These are phyloP conservation scores for Coemansia sp. DNA, from an alignment of 192 early-diverging fungal species.

Conservation along the genomic window DNA sequence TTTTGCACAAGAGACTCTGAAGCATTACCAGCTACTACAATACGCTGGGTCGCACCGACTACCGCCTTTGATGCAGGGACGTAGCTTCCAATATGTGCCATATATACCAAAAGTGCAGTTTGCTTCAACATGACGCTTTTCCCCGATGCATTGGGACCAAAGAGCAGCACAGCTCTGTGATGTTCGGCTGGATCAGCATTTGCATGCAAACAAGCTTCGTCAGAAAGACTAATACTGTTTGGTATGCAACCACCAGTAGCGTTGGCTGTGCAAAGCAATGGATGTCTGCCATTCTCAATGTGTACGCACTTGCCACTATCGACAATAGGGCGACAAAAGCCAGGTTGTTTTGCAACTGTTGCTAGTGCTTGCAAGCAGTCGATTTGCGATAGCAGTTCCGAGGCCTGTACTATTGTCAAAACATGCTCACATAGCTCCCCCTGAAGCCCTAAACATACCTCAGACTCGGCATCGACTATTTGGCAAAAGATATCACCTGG, in stretches of 20 bases:
- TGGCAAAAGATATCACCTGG: constrained; percentile 83
- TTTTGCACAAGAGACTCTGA: constrained; percentile 24
- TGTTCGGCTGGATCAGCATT: background rate
- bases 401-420: constrained; percentile 59
- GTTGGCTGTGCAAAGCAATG: constrained; percentile 55
- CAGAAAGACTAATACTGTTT: constrained; percentile 63
- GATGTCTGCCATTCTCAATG: constrained; percentile 23
- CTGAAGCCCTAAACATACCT: constrained; percentile 70
- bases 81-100: constrained; percentile 91
- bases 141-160: constrained; percentile 83
- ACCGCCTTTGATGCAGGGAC: constrained; percentile 70
- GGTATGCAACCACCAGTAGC: constrained; percentile 64
- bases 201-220: constrained; percentile 12
- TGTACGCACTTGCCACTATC: constrained; percentile 16
- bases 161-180: constrained; percentile 61
- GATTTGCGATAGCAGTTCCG: constrained; percentile 27
- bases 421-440: constrained; percentile 58
- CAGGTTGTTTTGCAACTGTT: constrained; percentile 8
- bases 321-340: constrained; percentile 24
- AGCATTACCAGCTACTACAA: constrained; percentile 58
- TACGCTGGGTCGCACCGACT: constrained; percentile 75
- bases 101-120: constrained; percentile 72
- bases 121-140: constrained; percentile 75
- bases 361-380: constrained; percentile 40
- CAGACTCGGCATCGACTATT: constrained; percentile 83